These are phyloP conservation scores for Entonaema liquescens DNA, from an alignment of 495 filamentous ascomycete species.

Conservation along the genomic window DNA sequence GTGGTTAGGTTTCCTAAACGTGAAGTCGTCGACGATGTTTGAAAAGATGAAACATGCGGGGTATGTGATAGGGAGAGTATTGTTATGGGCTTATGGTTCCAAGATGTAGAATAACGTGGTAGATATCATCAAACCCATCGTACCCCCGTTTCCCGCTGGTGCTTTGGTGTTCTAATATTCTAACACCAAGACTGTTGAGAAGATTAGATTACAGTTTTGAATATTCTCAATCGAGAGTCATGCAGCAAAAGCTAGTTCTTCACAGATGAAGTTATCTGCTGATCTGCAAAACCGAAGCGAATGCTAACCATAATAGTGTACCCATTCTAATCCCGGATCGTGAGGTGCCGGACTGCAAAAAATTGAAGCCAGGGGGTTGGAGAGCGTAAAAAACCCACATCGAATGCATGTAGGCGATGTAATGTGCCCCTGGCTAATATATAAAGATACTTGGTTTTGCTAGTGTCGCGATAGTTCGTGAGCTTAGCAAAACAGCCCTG, in stretches of 20 bases:
- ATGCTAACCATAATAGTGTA: background rate
- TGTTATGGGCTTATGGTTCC: conserved; percentile 3
- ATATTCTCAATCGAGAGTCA: conserved; percentile 18
- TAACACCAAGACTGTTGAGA: background rate
- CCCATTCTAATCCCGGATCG: background rate
- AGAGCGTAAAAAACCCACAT: background rate
- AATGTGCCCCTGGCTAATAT: background rate
- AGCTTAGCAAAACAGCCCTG: conserved; percentile 1
- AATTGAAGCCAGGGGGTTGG: background rate
- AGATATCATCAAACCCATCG: conserved; percentile 3
- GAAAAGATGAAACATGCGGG: conserved; percentile 41
- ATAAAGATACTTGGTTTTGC: conserved; percentile 5
- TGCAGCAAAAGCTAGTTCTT: conserved; percentile 16
- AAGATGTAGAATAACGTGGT: conserved; percentile 6
- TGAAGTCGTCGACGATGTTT: conserved; percentile 6
- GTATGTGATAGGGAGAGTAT: conserved; percentile 29
- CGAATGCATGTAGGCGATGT: background rate
- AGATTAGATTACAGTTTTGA: too few relatives aligned
- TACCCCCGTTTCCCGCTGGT: background rate
- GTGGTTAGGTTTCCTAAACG: background rate
- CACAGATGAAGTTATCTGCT: conserved; percentile 9
- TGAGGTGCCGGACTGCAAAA: background rate
- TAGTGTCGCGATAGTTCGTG: conserved; percentile 8
- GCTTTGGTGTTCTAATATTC: background rate
- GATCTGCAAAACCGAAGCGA: conserved; percentile 32